Percentiles rank a stretch among this genome's conserved stretches.
phyloP scores from a whole-genome alignment of 495 filamentous ascomycete species.

The Podospora pseudopauciseta region DNA sequence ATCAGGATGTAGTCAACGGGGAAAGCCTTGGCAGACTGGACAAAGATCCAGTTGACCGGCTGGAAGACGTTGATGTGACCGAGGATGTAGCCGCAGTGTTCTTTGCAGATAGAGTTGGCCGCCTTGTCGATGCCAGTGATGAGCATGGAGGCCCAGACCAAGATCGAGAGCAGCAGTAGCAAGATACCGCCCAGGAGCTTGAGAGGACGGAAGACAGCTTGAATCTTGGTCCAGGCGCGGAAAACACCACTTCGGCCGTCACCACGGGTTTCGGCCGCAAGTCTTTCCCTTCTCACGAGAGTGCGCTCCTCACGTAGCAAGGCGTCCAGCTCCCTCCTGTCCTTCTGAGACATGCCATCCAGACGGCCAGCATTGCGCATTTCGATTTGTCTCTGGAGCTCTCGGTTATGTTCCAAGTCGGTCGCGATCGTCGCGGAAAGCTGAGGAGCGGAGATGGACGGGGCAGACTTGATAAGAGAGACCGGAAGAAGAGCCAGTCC shows the following conservation, averaged over 20 bases:
- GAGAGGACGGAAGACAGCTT: slow-evolving; percentile 73
- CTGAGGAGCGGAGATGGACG: slow-evolving; percentile 72
- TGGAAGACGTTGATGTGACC: slow-evolving; percentile 89
- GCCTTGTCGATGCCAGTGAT: slow-evolving; percentile 95
- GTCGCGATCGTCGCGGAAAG: slow-evolving; percentile 70
- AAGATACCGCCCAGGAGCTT: slow-evolving; percentile 82
- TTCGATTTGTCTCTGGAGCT: slow-evolving; percentile 87
- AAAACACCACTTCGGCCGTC: slow-evolving; percentile 67
- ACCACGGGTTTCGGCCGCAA: slow-evolving; percentile 75
- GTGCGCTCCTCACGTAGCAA: slow-evolving; percentile 88
- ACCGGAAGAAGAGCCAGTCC: slow-evolving; percentile 88
- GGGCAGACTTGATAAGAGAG: slow-evolving; percentile 83
- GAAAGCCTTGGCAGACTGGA: slow-evolving; percentile 76
- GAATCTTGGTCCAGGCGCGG: slow-evolving; percentile 69
- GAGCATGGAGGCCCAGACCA: slow-evolving; percentile 88
- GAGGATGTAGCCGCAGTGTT: slow-evolving; percentile 90
- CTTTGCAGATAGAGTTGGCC: slow-evolving; percentile 87
- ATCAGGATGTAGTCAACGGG: slow-evolving; percentile 91
- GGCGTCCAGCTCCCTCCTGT: slow-evolving; percentile 81
- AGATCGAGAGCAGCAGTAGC: slow-evolving; percentile 62
- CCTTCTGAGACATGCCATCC: slow-evolving; percentile 72
- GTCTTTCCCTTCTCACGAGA: slow-evolving; percentile 79
- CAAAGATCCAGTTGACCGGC: slow-evolving; percentile 87
- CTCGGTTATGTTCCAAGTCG: slow-evolving; percentile 79
- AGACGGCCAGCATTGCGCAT: slow-evolving; percentile 74